Evolutionary conservation across 31 red algal species (phyloP).

Genomic region (Odonthalia washingtoniensis): DNA sequence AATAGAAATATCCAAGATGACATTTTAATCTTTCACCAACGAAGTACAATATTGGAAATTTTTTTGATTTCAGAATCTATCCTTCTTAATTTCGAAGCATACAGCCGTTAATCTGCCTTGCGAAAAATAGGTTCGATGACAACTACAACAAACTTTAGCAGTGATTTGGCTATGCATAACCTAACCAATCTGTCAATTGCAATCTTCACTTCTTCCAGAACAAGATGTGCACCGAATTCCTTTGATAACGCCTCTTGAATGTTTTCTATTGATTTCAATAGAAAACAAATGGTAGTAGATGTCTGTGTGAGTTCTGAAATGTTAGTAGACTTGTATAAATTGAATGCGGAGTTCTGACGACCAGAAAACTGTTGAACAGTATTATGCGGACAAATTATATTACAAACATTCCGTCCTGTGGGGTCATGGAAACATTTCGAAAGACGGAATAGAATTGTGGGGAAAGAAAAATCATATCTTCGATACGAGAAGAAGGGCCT

Average conservation of each 20-base stretch:
- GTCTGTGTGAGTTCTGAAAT: slow-evolving; percentile 49
- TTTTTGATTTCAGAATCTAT: slow-evolving; percentile 57
- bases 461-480: no score
- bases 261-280: slow-evolving; percentile 21
- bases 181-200: slow-evolving; percentile 58
- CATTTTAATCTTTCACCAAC: slow-evolving; percentile 71
- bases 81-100: slow-evolving; percentile 55
- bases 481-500: background rate
- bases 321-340: no score
- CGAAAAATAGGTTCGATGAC: slow-evolving; percentile 78
- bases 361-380: no score
- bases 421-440: no score
- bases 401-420: no score
- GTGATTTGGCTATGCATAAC: slow-evolving; percentile 26
- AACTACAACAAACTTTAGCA: slow-evolving; percentile 55
- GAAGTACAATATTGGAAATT: slow-evolving; percentile 49
- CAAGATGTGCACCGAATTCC: slow-evolving; percentile 75
- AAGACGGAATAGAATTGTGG: no score
- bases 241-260: slow-evolving; percentile 51
- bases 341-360: no score
- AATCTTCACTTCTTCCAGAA: slow-evolving; percentile 63
- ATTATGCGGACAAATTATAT: no score
- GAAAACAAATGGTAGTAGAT: slow-evolving; percentile 25
- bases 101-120: slow-evolving; percentile 77
- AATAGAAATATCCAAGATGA: slow-evolving; percentile 74